A percentile compares a stretch with the other conserved stretches of the same genome.
These are phyloP conservation scores for Pterulicium gracile DNA, from an alignment of 1,284 basidiomycete species.

Conservation along the genomic window DNA sequence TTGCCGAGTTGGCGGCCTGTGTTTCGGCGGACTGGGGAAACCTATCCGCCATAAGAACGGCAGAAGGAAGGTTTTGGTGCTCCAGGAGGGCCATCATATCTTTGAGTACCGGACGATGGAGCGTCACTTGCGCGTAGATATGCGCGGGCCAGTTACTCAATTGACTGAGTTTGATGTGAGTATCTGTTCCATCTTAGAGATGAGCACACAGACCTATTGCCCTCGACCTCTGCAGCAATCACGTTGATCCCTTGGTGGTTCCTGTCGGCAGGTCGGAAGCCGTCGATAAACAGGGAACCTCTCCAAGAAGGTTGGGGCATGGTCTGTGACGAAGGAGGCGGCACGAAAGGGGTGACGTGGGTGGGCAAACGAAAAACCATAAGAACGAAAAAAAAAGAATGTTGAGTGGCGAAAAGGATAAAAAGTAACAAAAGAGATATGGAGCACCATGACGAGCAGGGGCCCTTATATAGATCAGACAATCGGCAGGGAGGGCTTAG, in stretches of 20 bases:
- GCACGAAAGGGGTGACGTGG: background rate
- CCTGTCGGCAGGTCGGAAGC: constrained; percentile 32
- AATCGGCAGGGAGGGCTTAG: background rate
- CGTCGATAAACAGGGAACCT: constrained; percentile 37
- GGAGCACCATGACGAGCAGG: background rate
- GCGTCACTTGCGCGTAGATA: constrained; percentile 33
- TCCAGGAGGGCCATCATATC: constrained; percentile 41
- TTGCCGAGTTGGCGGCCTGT: constrained; percentile 35
- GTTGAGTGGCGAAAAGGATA: background rate
- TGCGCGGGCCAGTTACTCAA: constrained; percentile 33
- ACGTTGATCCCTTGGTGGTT: constrained; percentile 41
- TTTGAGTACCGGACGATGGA: constrained; percentile 30
- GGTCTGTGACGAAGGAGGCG: constrained; percentile 15
- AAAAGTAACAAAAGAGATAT: background rate
- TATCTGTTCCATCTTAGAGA: constrained; percentile 3
- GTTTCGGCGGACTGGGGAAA: constrained; percentile 33
- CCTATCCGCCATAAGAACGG: constrained; percentile 53
- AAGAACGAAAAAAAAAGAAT: background rate
- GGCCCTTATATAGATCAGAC: background rate
- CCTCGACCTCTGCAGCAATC: constrained; percentile 55
- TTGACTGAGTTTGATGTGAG: constrained; percentile 10
- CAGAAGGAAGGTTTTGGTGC: constrained; percentile 33
- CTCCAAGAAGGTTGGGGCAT: constrained; percentile 34
- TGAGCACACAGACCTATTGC: constrained; percentile 41
- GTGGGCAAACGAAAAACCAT: constrained; percentile 2